Percentiles rank a stretch among this genome's conserved stretches.
Conservation (phyloP, 2,329 filamentous ascomycete genomes). For the Venturia pyrina region DNA sequence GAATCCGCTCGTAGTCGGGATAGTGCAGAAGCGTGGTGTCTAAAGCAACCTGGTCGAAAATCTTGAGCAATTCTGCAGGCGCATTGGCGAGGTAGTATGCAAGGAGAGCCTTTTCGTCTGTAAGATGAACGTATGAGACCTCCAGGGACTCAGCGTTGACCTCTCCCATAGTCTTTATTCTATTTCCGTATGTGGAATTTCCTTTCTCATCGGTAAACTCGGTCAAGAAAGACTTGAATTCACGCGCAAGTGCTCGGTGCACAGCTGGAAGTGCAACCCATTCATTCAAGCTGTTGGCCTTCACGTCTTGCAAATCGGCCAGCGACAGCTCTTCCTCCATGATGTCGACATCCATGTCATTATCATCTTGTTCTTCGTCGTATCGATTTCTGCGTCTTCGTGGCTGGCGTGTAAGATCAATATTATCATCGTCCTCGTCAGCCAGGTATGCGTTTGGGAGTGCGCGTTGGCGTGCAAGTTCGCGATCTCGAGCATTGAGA, state of each 20-base stretch:
- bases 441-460: slow-evolving; percentile 67
- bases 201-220: slow-evolving; percentile 88
- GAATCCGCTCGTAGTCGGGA: slow-evolving; percentile 94
- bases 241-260: slow-evolving; percentile 83
- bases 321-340: slow-evolving; percentile 93
- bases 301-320: slow-evolving; percentile 84
- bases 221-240: slow-evolving; percentile 95
- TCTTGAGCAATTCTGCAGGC: slow-evolving; percentile 85
- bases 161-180: slow-evolving; percentile 91
- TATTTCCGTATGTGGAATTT: slow-evolving; percentile 86
- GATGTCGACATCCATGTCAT: slow-evolving; percentile 81
- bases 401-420: slow-evolving; percentile 78
- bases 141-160: slow-evolving; percentile 94
- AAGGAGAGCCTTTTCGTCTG: slow-evolving; percentile 81
- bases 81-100: slow-evolving; percentile 96
- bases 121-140: slow-evolving; percentile 88
- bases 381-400: slow-evolving; percentile 80
- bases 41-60: slow-evolving; percentile 95
- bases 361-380: slow-evolving; percentile 85
- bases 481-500: slow-evolving; percentile 63
- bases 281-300: slow-evolving; percentile 84
- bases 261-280: slow-evolving; percentile 90
- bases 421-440: slow-evolving; percentile 75
- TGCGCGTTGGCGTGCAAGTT: slow-evolving; percentile 55
- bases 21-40: slow-evolving; percentile 94